These are phyloP conservation scores for Boletus coccyginus DNA, from an alignment of 768 basidiomycete species.

Conservation along the genomic window DNA sequence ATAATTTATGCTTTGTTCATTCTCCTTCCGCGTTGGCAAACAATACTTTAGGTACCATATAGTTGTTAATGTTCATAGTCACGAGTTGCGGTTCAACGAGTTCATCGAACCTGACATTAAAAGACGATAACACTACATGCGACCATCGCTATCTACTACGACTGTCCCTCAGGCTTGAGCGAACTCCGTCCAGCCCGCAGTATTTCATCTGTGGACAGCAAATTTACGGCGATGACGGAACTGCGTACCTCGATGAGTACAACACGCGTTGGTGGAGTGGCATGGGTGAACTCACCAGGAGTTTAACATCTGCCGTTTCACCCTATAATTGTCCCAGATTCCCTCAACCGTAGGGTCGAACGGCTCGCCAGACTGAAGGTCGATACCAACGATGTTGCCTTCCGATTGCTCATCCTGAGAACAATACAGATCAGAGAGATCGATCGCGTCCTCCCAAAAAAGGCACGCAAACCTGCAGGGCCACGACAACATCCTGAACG, in stretches of 20 bases:
- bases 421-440: slow-evolving; percentile 5
- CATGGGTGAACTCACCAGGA: slow-evolving; percentile 65
- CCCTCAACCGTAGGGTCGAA: slow-evolving; percentile 95
- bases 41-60: slow-evolving; percentile 23
- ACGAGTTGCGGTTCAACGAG: slow-evolving; percentile 10
- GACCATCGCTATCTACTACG: slow-evolving; percentile 33
- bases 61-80: slow-evolving; percentile 32
- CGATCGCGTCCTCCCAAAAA: slow-evolving; percentile 10
- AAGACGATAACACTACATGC: slow-evolving; percentile 18
- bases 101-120: slow-evolving; percentile 15
- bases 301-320: slow-evolving; percentile 98
- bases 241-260: slow-evolving; percentile 39
- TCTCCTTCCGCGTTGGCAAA: slow-evolving; percentile 7
- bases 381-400: slow-evolving; percentile 88
- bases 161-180: slow-evolving; percentile 74
- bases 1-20: slow-evolving; percentile 28
- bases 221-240: slow-evolving; percentile 92
- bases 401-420: slow-evolving; percentile 88
- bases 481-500: slow-evolving; percentile 92
- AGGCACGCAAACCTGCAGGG: slow-evolving; percentile 66
- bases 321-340: slow-evolving; percentile 98
- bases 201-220: slow-evolving; percentile 95
- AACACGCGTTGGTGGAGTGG: slow-evolving; percentile 16
- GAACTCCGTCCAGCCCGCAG: slow-evolving; percentile 86
- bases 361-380: slow-evolving; percentile 91